Base-by-base conservation (phyloP, 2,329 filamentous ascomycete species). In the Cytospora schulzeri region DNA sequence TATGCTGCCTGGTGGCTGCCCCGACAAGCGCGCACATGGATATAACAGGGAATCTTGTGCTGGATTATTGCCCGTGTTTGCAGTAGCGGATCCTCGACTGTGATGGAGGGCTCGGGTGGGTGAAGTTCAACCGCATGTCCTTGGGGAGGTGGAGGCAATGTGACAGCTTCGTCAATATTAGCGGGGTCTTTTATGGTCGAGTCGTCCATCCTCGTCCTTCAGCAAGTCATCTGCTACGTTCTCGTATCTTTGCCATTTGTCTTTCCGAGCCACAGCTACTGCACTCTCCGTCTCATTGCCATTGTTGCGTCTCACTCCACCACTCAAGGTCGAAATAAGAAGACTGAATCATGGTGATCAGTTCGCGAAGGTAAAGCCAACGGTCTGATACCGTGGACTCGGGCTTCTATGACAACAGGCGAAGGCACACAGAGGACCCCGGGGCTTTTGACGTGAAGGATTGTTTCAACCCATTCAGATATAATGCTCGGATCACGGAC, bases 401-500 rank as follows among this genome's bases (percentile, higher is more conserved):
- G 17, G 35, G 19, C 2, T 17, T 41, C 15, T 41, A 19, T 24
- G 61, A 63, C 31, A 63, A 29, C 17, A 48, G 55, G 15, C 61
- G 61, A 29, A 63, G 24, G 61, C 61, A 2, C 61, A 63, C n/a
- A 41, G 61, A 14, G 61, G 58, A 8, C 57, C 54, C 26, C 45
- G 28, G 19, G 41, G 11, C 11, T 48, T n/a, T 29, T 4, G 26
- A 58, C 26, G 41, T 24, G 12, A 52, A 41, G 24, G 28, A 63
- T 28, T 31, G 41, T 0, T 58, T 63, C 54, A 53, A 64, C 35
- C 62, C 62, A 31, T 64, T 60, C 38, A 56, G 62, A 17, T 57
- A 64, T 17, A 56, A 61, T 28, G 45, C 62, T 33, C 53, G 61
- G 35, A 41, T 33, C 11, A 6, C 33, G 60, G 29, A 57, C 24